Evolutionary conservation across 2,329 filamentous ascomycete genomes (phyloP).

Genomic region (Septoria linicola): DNA sequence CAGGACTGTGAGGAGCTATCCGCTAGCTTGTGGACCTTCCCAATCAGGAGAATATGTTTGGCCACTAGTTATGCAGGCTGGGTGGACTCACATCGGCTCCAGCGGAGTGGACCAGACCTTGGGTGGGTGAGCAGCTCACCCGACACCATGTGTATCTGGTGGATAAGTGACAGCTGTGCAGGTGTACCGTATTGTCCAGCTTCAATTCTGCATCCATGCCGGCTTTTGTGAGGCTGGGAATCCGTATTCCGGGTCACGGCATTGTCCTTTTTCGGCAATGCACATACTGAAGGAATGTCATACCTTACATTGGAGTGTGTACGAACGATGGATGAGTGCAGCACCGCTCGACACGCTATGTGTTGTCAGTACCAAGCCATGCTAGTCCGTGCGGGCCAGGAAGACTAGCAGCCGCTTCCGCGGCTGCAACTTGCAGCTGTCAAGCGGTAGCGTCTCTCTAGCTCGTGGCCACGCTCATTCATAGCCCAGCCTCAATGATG

Average conservation of each 20-base stretch:
- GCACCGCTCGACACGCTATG: slow-evolving; percentile 11
- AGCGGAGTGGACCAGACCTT: not conserved
- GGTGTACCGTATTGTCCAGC: not conserved
- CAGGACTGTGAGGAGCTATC: slow-evolving; percentile 2
- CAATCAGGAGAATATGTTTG: slow-evolving; percentile 1
- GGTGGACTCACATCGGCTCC: slow-evolving; percentile 4
- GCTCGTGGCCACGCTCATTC: not conserved
- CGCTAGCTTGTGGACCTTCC: slow-evolving; percentile 1
- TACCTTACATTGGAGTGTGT: not conserved
- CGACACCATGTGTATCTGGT: not conserved
- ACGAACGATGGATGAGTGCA: not conserved
- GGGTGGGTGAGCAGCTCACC: not conserved
- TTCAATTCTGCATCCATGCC: not conserved
- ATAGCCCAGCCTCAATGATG: not conserved
- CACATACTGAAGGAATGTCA: not conserved
- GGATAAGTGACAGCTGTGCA: not conserved
- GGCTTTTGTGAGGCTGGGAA: not conserved
- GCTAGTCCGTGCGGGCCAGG: not conserved
- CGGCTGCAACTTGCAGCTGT: slow-evolving; percentile 1
- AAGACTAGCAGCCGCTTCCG: slow-evolving; percentile 1
- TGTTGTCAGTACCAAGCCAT: slow-evolving; percentile 5
- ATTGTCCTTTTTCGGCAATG: not conserved
- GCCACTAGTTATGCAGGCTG: slow-evolving; percentile 7
- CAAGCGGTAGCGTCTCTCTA: not conserved
- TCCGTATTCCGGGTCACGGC: not conserved